A percentile compares a stretch with the other conserved stretches of the same genome.
Evolutionary conservation across 192 early-diverging fungal species (phyloP).

Genomic region (Umbelopsis vinacea): DNA sequence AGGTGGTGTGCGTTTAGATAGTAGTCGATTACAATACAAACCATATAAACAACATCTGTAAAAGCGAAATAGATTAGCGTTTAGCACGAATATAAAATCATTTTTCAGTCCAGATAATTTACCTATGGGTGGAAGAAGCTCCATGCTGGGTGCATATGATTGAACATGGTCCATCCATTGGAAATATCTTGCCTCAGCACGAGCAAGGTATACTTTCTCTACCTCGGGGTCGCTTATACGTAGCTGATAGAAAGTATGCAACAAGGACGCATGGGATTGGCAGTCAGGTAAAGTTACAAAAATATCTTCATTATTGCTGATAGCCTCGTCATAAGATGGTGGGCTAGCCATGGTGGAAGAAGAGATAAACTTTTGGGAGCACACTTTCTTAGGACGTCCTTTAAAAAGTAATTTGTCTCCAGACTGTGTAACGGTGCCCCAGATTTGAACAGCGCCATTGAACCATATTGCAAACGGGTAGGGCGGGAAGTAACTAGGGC

Average conservation of each 20-base stretch:
- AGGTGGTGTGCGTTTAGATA: background rate
- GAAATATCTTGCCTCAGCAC: slow-evolving; percentile 17
- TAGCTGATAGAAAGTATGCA: background rate
- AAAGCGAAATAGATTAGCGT: too few species aligned
- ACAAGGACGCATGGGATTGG: background rate
- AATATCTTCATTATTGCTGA: background rate
- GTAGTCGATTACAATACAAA: background rate
- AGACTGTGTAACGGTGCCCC: too few species aligned
- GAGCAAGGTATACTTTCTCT: slow-evolving; percentile 17
- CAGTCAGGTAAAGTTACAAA: background rate
- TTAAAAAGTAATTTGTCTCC: too few species aligned
- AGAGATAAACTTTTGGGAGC: too few species aligned
- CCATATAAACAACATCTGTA: slow-evolving; percentile 11
- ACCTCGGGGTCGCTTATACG: background rate
- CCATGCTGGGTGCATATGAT: background rate
- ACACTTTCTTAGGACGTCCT: too few species aligned
- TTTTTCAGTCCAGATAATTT: background rate
- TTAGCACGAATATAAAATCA: background rate
- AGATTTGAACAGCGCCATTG: too few species aligned
- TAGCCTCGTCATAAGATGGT: background rate
- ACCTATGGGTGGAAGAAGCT: slow-evolving; percentile 7
- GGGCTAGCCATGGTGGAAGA: background rate
- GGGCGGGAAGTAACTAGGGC: too few species aligned
- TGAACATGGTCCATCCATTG: background rate
- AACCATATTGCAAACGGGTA: background rate